Percentiles rank a stretch among this genome's conserved stretches.
These are phyloP conservation scores for Verticillium klebahnii DNA, from an alignment of 2,329 filamentous ascomycete species.

Conservation along the genomic window DNA sequence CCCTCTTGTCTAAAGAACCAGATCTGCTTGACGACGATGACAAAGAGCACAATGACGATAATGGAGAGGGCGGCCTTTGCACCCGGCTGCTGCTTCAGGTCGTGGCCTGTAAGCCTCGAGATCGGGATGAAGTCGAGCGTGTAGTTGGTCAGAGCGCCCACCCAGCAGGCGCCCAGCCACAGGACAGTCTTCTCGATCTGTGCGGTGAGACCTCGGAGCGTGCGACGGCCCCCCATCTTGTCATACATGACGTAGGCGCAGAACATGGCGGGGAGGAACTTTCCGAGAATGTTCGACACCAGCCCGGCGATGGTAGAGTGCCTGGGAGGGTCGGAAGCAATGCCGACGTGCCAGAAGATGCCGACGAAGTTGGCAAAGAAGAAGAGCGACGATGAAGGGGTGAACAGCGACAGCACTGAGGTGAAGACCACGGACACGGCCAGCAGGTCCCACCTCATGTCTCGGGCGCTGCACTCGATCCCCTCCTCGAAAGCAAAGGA, in stretches of 20 bases:
- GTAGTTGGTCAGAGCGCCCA: slow-evolving; percentile 89
- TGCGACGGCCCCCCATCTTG: slow-evolving; percentile 71
- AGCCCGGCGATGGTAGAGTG: slow-evolving; percentile 63
- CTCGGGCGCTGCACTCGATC: slow-evolving; percentile 64
- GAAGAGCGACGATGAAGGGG: slow-evolving; percentile 71
- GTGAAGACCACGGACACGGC: slow-evolving; percentile 79
- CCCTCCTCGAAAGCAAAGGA: slow-evolving; percentile 71
- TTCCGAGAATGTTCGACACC: slow-evolving; percentile 72
- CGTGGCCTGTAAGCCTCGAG: slow-evolving; percentile 82
- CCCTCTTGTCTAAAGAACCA: slow-evolving; percentile 86
- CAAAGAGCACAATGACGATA: slow-evolving; percentile 66
- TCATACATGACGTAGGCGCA: slow-evolving; percentile 78
- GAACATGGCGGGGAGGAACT: slow-evolving; percentile 83
- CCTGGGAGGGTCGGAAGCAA: slow-evolving; percentile 82
- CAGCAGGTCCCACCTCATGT: slow-evolving; percentile 80
- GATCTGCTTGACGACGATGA: slow-evolving; percentile 69
- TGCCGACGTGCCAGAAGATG: slow-evolving; percentile 83
- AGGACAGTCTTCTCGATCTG: slow-evolving; percentile 87
- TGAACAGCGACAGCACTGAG: slow-evolving; percentile 73
- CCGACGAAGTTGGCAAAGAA: slow-evolving; percentile 80
- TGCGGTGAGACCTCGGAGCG: slow-evolving; percentile 67
- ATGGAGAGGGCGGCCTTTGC: slow-evolving; percentile 77
- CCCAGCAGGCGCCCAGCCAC: slow-evolving; percentile 87
- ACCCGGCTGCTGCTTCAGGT: slow-evolving; percentile 83
- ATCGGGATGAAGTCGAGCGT: slow-evolving; percentile 94